A percentile compares a stretch with the other conserved stretches of the same genome.
These are phyloP conservation scores for Epicoccum sorghinum DNA, from an alignment of 2,329 filamentous ascomycete genomes.

Conservation along the genomic window DNA sequence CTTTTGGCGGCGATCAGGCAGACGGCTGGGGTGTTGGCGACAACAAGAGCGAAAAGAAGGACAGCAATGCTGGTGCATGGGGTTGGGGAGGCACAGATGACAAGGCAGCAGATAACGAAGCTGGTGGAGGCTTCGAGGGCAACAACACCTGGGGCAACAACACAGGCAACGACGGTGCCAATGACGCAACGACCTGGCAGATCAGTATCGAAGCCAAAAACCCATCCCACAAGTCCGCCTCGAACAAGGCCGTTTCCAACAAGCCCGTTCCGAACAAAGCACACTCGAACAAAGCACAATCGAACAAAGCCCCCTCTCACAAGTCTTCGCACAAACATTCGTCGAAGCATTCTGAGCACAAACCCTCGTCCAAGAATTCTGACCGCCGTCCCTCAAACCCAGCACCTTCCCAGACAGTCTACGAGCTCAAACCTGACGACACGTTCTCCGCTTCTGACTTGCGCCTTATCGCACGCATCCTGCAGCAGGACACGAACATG, in stretches of 20 bases:
- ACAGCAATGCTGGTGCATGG: neutral
- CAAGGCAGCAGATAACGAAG: neutral
- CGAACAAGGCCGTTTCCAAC: neutral
- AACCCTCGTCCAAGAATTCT: neutral
- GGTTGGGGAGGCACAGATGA: neutral
- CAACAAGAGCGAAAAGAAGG: neutral
- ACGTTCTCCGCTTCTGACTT: constrained; percentile 44
- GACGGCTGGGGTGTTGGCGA: neutral
- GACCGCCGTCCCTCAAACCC: neutral
- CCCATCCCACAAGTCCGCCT: neutral
- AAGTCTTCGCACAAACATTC: neutral
- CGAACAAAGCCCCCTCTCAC: neutral
- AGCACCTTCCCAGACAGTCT: constrained; percentile 1
- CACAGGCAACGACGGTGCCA: neutral
- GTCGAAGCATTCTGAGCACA: neutral
- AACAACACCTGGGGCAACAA: neutral
- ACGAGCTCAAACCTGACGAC: constrained; percentile 36
- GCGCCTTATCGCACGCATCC: constrained; percentile 51
- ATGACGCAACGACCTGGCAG: neutral
- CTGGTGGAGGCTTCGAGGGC: neutral
- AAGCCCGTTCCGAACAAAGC: neutral
- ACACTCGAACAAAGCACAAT: neutral
- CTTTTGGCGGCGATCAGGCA: neutral
- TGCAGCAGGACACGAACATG: constrained; percentile 51
- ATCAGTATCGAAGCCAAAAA: neutral